Conservation (phyloP, 75 land plant species). For the Chamaecyparis obtusa region DNA sequence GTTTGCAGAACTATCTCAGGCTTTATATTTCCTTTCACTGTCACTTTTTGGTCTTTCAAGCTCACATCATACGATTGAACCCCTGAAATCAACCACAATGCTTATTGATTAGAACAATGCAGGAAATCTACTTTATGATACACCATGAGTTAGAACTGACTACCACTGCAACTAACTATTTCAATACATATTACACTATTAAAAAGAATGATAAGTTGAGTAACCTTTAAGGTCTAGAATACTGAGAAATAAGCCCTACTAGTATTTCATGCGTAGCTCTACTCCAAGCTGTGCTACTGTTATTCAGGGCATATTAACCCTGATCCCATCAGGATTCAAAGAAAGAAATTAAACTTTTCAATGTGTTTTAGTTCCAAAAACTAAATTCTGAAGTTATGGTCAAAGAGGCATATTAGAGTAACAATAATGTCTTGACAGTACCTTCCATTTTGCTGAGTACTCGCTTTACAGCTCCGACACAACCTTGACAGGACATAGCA, state of each 20-base stretch:
- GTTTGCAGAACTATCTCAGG: constrained; percentile 71
- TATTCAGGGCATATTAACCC: too few relatives aligned
- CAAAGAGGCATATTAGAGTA: background rate
- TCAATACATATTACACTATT: too few relatives aligned
- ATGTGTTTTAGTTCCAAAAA: background rate
- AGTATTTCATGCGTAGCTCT: too few relatives aligned
- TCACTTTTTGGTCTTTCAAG: constrained; percentile 75
- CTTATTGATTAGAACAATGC: background rate
- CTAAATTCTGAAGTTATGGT: constrained; percentile 8
- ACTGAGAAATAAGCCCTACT: too few relatives aligned
- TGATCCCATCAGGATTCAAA: background rate
- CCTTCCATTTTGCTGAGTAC: constrained; percentile 87
- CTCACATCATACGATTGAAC: constrained; percentile 73
- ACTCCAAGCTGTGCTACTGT: too few relatives aligned
- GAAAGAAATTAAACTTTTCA: too few relatives aligned
- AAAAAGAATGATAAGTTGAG: too few relatives aligned
- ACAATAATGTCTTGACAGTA: constrained; percentile 20
- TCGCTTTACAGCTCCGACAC: constrained; percentile 82
- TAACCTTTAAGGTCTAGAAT: too few relatives aligned
- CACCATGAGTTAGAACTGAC: background rate
- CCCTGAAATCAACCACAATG: constrained; percentile 36
- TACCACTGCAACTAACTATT: too few relatives aligned
- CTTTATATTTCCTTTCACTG: constrained; percentile 73
- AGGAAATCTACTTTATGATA: background rate
- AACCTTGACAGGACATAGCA: constrained; percentile 89